These are phyloP conservation scores for Aurinia saxatilis DNA, from an alignment of 345 rosid genomes.

Conservation along the genomic window DNA sequence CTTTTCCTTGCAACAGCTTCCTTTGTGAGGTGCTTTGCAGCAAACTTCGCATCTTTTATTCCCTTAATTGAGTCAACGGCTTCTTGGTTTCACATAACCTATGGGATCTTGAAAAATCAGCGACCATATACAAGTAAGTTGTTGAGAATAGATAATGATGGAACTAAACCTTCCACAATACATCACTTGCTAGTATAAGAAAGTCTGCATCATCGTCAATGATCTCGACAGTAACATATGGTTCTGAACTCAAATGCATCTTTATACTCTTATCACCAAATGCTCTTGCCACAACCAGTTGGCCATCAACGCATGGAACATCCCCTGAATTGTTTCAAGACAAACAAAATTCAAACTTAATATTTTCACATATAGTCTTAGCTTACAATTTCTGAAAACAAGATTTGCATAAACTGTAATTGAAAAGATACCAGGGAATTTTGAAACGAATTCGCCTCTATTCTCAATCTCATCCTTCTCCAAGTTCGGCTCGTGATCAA, in stretches of 20 bases:
- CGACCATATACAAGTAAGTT: neutral
- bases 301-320: constrained; percentile 88
- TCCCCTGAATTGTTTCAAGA: constrained; percentile 51
- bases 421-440: constrained; percentile 61
- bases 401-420: neutral
- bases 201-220: constrained; percentile 58
- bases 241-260: constrained; percentile 86
- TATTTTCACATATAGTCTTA: no score
- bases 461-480: constrained; percentile 66
- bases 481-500: constrained; percentile 78
- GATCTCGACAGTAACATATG: constrained; percentile 49
- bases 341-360: neutral
- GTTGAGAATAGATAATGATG: neutral
- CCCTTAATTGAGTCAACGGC: constrained; percentile 60
- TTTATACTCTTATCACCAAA: constrained; percentile 91
- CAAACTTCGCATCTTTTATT: constrained; percentile 65
- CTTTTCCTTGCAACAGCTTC: constrained; percentile 73
- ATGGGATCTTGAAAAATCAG: constrained; percentile 1
- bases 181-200: constrained; percentile 83
- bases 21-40: constrained; percentile 79
- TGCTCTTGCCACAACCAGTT: constrained; percentile 90
- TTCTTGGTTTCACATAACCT: constrained; percentile 93
- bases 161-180: constrained; percentile 74
- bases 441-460: constrained; percentile 85
- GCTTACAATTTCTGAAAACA: neutral